These are phyloP conservation scores for Paramecium octaurelia DNA, from an alignment of 73 alveolate species.

Conservation along the genomic window DNA sequence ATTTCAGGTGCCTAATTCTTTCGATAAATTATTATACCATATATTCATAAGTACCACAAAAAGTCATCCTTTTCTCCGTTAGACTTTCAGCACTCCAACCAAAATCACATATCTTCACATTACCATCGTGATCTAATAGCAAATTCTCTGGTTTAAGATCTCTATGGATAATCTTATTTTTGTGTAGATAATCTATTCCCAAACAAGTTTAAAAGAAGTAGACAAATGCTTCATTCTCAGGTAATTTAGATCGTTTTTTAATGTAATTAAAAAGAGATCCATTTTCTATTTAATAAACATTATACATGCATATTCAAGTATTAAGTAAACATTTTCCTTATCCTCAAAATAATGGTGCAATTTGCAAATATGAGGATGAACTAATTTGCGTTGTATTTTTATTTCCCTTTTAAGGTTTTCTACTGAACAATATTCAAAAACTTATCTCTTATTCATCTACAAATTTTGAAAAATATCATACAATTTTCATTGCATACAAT, in stretches of 20 bases:
- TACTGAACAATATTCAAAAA: slow-evolving; percentile 60
- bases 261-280: slow-evolving; percentile 49
- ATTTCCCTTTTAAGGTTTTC: slow-evolving; percentile 92
- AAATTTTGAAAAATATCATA: background rate
- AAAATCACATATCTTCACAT: slow-evolving; percentile 61
- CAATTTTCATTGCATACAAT: slow-evolving; percentile 58
- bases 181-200: slow-evolving; percentile 78
- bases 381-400: slow-evolving; percentile 84
- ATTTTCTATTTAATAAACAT: background rate
- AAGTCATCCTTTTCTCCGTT: slow-evolving; percentile 80
- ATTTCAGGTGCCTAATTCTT: slow-evolving; percentile 91
- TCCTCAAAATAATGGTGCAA: slow-evolving; percentile 94
- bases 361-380: slow-evolving; percentile 92
- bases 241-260: slow-evolving; percentile 39
- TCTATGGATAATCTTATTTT: slow-evolving; percentile 77
- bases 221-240: slow-evolving; percentile 71
- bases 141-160: slow-evolving; percentile 69
- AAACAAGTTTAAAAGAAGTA: slow-evolving; percentile 73
- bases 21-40: slow-evolving; percentile 60
- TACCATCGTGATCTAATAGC: slow-evolving; percentile 52
- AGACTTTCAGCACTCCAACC: slow-evolving; percentile 67
- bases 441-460: slow-evolving; percentile 55
- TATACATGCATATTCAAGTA: slow-evolving; percentile 75
- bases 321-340: slow-evolving; percentile 90
- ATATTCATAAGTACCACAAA: slow-evolving; percentile 97